Base-by-base conservation (phyloP, 257 asterid species). In the Solanum virginianum region DNA sequence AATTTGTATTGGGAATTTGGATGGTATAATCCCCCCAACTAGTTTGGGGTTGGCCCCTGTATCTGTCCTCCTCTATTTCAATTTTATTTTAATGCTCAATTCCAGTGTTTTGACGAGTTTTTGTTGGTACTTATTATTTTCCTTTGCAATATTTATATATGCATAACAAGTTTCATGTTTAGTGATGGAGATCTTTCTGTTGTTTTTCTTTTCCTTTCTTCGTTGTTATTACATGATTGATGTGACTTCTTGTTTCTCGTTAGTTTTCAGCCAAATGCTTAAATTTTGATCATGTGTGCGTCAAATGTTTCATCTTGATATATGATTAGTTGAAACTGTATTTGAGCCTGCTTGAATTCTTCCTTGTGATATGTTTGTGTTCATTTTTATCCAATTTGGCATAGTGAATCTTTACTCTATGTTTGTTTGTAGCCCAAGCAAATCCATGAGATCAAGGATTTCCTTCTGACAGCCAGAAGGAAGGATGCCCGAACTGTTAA, bases 391-490 rank as follows among this genome's bases (percentile, higher is more conserved):
- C 39, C 45, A 2, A 75, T 49, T 49, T 75, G 0, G 0, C 0
- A 12, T 16, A 4, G 36, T 0, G 45, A 51, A 15, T 4, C 2
- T 26, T 51, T 51, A 51, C 16, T 2, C 5, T 51, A 0, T 3
- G 3, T 16, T 5, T 51, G 26, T 77, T 77, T 77, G 47, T 24
- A 84, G 89, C 87, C 83, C 20, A 86, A 88, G 87, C 90, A 88
- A 86, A 88, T 81, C 54, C 87, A 84, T 14, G 90, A 88, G 74
- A 86, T 86, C 83, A 81, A 86, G 87, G 90, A 88, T 81, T 88
- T 88, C 84, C 88, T 88, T 79, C 89, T 86, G 54, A 88, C 90
- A 15, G 90, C 90, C 55, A 72, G 88, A 49, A 86, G 87, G 86
- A 86, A 88, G 80, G 90, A 88, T 84, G 89, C 86, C 5, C 87